A percentile compares a stretch with the other conserved stretches of the same genome.
Evolutionary conservation across 768 basidiomycete genomes (phyloP).

Genomic region (Termitomyces sp.): DNA sequence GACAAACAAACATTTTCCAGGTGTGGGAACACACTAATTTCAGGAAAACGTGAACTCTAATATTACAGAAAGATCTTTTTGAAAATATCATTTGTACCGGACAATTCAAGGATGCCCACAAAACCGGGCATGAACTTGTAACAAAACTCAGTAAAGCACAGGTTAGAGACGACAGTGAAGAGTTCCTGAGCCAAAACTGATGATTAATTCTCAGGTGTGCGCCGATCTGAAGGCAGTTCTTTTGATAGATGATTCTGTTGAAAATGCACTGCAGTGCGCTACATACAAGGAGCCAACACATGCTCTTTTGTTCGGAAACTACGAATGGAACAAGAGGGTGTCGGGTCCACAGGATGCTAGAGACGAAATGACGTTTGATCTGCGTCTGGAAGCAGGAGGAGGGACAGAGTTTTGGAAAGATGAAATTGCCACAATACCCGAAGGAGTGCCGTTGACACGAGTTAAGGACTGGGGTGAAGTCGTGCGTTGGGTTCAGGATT

Average conservation of each 20-base stretch:
- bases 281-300: slow-evolving; percentile 42
- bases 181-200: neutral
- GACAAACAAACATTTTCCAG: slow-evolving; percentile 61
- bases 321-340: slow-evolving; percentile 67
- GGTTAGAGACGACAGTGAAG: slow-evolving; percentile 24
- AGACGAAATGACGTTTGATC: slow-evolving; percentile 51
- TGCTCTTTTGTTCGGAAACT: slow-evolving; percentile 70
- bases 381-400: slow-evolving; percentile 38
- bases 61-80: slow-evolving; percentile 33
- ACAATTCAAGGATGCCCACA: slow-evolving; percentile 54
- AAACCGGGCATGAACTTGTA: slow-evolving; percentile 36
- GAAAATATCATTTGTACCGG: slow-evolving; percentile 67
- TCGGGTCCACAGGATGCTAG: slow-evolving; percentile 37
- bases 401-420: slow-evolving; percentile 53
- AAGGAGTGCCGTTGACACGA: slow-evolving; percentile 41
- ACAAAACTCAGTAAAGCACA: slow-evolving; percentile 69
- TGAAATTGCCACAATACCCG: slow-evolving; percentile 43
- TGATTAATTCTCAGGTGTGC: slow-evolving; percentile 44
- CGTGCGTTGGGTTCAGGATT: slow-evolving; percentile 36
- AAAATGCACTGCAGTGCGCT: slow-evolving; percentile 64
- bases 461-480: slow-evolving; percentile 64
- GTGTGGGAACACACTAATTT: slow-evolving; percentile 17
- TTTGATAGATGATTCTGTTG: slow-evolving; percentile 76
- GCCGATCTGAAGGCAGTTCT: slow-evolving; percentile 54
- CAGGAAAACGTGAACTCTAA: neutral